Base-by-base conservation (phyloP, 306 rosid genomes). In the Pyrus bretschneideri region DNA sequence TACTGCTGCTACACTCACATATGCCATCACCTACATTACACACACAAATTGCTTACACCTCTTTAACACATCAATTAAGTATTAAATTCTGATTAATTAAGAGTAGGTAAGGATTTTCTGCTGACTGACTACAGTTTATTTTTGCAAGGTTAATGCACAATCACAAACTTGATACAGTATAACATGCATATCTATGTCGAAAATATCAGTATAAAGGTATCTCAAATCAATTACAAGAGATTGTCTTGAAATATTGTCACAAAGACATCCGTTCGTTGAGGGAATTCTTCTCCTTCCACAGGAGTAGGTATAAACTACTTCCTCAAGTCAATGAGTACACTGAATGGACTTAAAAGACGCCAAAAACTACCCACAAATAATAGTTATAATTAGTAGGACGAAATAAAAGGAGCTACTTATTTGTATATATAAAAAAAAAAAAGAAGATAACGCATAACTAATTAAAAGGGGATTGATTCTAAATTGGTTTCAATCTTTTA, bases 11-110 rank as follows among this genome's bases (percentile, higher is more conserved):
- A 92, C 87, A 1, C 89, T 85, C 73, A 87, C 42, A 64, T 92
- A 95, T 4, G 97, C 98, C 90, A 92, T 82, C 82, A 89, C 85
- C 93, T 95, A 80, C 82, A 70, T 33, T 33, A 33, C 72, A 74
- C 67, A 69, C 23, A 18, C 1, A 40, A 52, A 19, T 27, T 29
- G 21, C 21, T 19, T 2, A 70, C 30, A 4, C 11, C 46, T 44
- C 46, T 44, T 30, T 22, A n/a, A 22, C 54, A 14, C 54, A 49
- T 49, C 17, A 49, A 49, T 58, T 22, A 9, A 58, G 29, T 58
- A 58, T 6, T 3, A 58, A 58, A 58, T 58, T 58, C 63, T n/a
- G 62, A 58, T 4, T 58, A 58, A 57, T 49, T 14, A 21, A 57
- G 11, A n/a, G 61, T 23, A 8, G 13, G 54, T 15, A n/a, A 57